Percentiles rank a stretch among this genome's conserved stretches.
Conservation (phyloP, 805 yeast species). For the Candida stauntonica region DNA sequence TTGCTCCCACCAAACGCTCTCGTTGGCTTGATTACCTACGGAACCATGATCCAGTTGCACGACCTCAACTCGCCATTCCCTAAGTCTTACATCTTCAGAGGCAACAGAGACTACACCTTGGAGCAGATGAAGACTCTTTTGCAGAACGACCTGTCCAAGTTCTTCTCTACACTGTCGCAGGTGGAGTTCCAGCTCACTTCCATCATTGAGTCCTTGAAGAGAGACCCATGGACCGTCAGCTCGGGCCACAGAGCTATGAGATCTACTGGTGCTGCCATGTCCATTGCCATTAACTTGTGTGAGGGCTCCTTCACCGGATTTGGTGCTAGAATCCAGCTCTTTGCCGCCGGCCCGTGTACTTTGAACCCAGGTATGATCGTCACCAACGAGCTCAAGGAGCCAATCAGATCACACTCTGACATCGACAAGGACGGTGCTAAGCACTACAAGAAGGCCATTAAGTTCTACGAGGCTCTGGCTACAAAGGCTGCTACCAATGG, state of each 20-base stretch:
- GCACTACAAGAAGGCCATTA: slow-evolving; percentile 80
- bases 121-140: slow-evolving; percentile 58
- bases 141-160: slow-evolving; percentile 43
- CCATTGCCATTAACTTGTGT: slow-evolving; percentile 75
- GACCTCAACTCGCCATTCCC: slow-evolving; percentile 68
- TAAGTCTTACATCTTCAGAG: slow-evolving; percentile 81
- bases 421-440: slow-evolving; percentile 87
- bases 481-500: slow-evolving; percentile 66
- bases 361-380: slow-evolving; percentile 94
- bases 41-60: slow-evolving; percentile 87
- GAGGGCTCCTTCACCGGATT: slow-evolving; percentile 80
- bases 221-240: slow-evolving; percentile 87
- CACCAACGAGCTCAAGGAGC: slow-evolving; percentile 86
- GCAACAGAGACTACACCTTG: slow-evolving; percentile 72
- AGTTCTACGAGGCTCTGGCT: slow-evolving; percentile 74
- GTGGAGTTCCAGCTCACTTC: slow-evolving; percentile 82
- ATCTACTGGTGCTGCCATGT: slow-evolving; percentile 89
- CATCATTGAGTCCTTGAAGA: slow-evolving; percentile 69
- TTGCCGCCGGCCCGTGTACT: slow-evolving; percentile 94
- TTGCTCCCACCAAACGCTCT: slow-evolving; percentile 86
- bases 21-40: slow-evolving; percentile 83
- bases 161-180: slow-evolving; percentile 67
- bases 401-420: slow-evolving; percentile 95
- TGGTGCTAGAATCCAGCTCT: slow-evolving; percentile 85
- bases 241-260: slow-evolving; percentile 82